Evolutionary conservation across 1,284 basidiomycete species (phyloP).

Genomic region (Cutaneotrichosporon curvatum): DNA sequence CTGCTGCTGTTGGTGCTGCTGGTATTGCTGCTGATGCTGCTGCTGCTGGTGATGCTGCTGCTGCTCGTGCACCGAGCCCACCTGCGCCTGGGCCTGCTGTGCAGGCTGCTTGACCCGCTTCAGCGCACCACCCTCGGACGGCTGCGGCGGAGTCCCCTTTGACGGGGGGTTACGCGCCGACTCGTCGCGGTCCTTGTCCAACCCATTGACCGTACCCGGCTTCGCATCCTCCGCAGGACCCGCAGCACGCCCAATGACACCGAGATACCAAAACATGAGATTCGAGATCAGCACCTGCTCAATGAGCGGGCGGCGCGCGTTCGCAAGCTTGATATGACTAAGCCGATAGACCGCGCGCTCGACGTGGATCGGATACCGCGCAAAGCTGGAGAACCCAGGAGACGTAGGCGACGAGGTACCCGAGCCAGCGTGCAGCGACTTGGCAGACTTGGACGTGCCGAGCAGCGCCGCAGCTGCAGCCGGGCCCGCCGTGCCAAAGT

Average conservation of each 20-base stretch:
- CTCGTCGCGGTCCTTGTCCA: conserved; percentile 37
- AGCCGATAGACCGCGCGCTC: conserved; percentile 95
- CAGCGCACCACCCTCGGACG: conserved; percentile 27
- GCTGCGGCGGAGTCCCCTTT: conserved; percentile 40
- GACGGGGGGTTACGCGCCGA: conserved; percentile 37
- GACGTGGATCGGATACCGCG: conserved; percentile 93
- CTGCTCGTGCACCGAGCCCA: background rate
- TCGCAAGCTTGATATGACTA: conserved; percentile 97
- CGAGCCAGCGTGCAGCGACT: conserved; percentile 45
- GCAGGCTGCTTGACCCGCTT: conserved; percentile 46
- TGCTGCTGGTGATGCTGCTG: background rate
- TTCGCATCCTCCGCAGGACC: conserved; percentile 42
- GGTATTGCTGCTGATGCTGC: background rate
- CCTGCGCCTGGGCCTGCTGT: conserved; percentile 42
- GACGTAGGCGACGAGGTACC: conserved; percentile 49
- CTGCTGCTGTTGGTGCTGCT: no score
- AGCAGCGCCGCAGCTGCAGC: conserved; percentile 75
- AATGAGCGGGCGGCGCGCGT: conserved; percentile 88
- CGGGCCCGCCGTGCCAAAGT: conserved; percentile 57
- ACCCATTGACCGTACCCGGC: conserved; percentile 44
- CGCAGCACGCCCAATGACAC: conserved; percentile 76
- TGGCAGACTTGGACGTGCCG: conserved; percentile 71
- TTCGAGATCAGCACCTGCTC: conserved; percentile 99
- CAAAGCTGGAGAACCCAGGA: conserved; percentile 57
- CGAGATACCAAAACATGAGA: conserved; percentile 99